Base-by-base conservation (phyloP, 2,329 filamentous ascomycete genomes). In the Meredithiella fracta region DNA sequence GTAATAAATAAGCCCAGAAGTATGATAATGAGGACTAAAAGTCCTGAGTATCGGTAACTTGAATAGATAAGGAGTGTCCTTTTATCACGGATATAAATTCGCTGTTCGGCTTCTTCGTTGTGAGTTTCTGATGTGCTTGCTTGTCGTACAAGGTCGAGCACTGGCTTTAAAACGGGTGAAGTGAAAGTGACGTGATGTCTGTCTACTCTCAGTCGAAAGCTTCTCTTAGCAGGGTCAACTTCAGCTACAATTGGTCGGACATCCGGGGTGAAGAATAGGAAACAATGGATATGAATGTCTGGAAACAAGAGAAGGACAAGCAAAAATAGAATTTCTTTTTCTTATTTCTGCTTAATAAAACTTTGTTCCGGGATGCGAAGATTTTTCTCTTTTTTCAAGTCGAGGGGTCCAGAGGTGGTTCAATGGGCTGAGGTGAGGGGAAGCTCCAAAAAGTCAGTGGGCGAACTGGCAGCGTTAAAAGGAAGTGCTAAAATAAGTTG, bases 181-280 rank as follows among this genome's bases (percentile, higher is more conserved):
- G 22, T 17, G 26, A 50, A 55, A 55, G 44, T 55, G 44, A 55
- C 44, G 53, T 55, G 53, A 55, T 55, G 44, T 55, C 17, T 25
- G 44, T 11, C 22, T 20, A 22, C 44, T 54, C 15, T 26, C 26
- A 34, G 17, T n/a, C n/a, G n/a, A n/a, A n/a, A n/a, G n/a, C n/a
- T n/a, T n/a, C n/a, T n/a, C n/a, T n/a, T n/a, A n/a, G n/a, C n/a
- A n/a, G n/a, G n/a, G 29, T 25, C 52, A 42, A 44, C 6, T 23
- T 22, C 6, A 23, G 26, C 26, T 51, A 9, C 23, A 42, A n/a
- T 42, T n/a, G 38, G 38, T 20, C n/a, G 15, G 38, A 15, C 29
- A 34, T 5, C 29, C 11, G 29, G 29, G 29, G 11, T 34, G 29
- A 34, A 11, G 29, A 11, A 34, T 11, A 42, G 34, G 15, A 37